Percentiles rank a stretch among this genome's conserved stretches.
These are phyloP conservation scores for Exophiala lecanii-corni DNA, from an alignment of 2,329 filamentous ascomycete species.

Conservation along the genomic window DNA sequence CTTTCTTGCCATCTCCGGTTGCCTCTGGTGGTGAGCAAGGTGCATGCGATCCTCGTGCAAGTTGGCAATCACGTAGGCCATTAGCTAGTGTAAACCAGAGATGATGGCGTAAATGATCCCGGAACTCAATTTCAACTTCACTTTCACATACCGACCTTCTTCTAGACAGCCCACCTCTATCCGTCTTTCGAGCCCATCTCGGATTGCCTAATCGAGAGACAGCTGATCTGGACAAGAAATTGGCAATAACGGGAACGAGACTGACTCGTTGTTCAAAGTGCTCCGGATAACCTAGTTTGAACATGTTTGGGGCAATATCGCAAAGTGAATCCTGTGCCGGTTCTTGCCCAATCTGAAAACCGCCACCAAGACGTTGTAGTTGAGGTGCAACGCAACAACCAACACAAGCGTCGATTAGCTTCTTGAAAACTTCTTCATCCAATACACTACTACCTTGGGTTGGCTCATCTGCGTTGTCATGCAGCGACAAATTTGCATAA, in stretches of 20 bases:
- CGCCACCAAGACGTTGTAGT: constrained; percentile 6
- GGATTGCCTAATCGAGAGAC: no score
- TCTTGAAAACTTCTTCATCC: constrained; percentile 8
- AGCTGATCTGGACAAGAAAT: constrained; percentile 6
- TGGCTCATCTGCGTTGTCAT: no score
- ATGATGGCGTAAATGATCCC: constrained; percentile 6
- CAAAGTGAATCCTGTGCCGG: constrained; percentile 2
- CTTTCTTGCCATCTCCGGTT: no score
- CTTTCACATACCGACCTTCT: no score
- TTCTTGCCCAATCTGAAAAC: constrained; percentile 9
- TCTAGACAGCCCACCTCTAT: no score
- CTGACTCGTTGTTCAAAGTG: constrained; percentile 10
- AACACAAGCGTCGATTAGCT: constrained; percentile 15
- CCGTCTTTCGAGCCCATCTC: no score
- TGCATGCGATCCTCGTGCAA: no score
- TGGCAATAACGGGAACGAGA: constrained; percentile 13
- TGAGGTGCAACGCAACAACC: constrained; percentile 14
- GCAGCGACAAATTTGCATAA: no score
- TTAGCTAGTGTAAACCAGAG: constrained; percentile 14
- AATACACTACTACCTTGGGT: constrained; percentile 1
- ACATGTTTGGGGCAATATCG: constrained; percentile 13
- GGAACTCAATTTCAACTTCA: no score
- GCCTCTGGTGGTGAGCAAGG: no score
- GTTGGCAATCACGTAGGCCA: constrained; percentile 4
- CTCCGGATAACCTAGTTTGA: constrained; percentile 9